Evolutionary conservation across 352 stramenopile species (phyloP).

Genomic region (Globisporangium heterothallicum): DNA sequence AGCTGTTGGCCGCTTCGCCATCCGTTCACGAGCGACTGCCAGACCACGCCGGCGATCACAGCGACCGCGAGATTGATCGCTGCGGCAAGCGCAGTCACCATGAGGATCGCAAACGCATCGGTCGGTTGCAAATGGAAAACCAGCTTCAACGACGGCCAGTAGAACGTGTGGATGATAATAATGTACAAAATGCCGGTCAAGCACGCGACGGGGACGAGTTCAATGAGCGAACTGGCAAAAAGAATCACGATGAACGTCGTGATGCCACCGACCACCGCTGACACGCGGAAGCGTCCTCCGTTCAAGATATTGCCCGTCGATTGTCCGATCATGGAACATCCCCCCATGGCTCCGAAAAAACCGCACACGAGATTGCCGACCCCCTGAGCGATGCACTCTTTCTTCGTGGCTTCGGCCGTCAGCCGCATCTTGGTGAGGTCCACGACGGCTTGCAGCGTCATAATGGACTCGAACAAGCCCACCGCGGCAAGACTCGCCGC

Average conservation of each 20-base stretch:
- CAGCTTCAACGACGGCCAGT: conserved; percentile 84
- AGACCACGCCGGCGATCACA: conserved; percentile 81
- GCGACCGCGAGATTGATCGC: conserved; percentile 86
- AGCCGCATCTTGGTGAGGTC: conserved; percentile 79
- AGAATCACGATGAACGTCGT: conserved; percentile 73
- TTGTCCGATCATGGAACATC: conserved; percentile 93
- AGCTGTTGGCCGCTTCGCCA: conserved; percentile 68
- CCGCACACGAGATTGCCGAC: conserved; percentile 90
- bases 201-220: conserved; percentile 79
- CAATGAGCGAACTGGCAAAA: conserved; percentile 76
- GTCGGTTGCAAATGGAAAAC: conserved; percentile 63
- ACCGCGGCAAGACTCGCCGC: conserved; percentile 89
- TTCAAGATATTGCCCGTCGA: conserved; percentile 89
- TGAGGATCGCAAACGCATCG: conserved; percentile 73
- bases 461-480: conserved; percentile 91
- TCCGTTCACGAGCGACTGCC: conserved; percentile 75
- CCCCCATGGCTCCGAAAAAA: conserved; percentile 91
- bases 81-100: conserved; percentile 80
- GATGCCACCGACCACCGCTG: conserved; percentile 58
- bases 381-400: conserved; percentile 86
- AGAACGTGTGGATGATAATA: conserved; percentile 87
- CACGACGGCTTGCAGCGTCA: conserved; percentile 93
- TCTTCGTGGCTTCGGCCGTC: conserved; percentile 49
- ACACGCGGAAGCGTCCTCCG: conserved; percentile 67
- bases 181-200: conserved; percentile 87